Evolutionary conservation across 116 monocot genomes (phyloP), one percentile per base, ranked within the genome.

Genomic region (Cymodocea nodosa): DNA sequence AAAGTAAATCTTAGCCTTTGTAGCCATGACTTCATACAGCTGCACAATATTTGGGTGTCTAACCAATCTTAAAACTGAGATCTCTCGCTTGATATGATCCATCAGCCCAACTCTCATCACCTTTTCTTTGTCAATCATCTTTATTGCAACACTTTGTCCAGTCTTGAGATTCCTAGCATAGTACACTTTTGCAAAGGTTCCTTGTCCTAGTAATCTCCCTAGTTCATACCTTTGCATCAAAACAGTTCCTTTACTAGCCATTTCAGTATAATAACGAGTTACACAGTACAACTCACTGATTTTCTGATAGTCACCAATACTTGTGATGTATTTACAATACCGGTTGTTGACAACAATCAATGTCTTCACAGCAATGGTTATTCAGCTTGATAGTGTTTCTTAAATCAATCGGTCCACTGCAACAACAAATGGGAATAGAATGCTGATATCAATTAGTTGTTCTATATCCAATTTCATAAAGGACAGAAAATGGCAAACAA

Each of bases 1-100:
- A 36, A 80, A 75, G 58, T 75, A 80, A 50, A 80, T 74, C 67
- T 79, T 79, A 0, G 67, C 40, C 75, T 71, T 80, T 17, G 64
- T 80, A 25, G 80, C 80, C 80, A 80, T 75, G 68, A 80, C 72
- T 59, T 80, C 80, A 20, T 75, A 48, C 3, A 80, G 75, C 53
- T 71, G 70, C 12, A 79, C 75, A n/a, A 79, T 60, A 25, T 79
- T 74, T 10, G 74, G 79, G 66, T 79, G 79, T 10, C 35, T 63
- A 13, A 79, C 75, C 30, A 79, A 62, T 37, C 63, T 64, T 70
- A 79, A 70, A 5, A 74, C 67, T 0, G 75, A 74, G 66, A 79
- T 79, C 62, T 79, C 79, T 7, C 79, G 36, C 60, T 75, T 79
- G 56, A 75, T 79, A 35, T 75, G 79, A 35, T 79, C 79, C 52